phyloP scores from a whole-genome alignment of 2,329 filamentous ascomycete species.

The Fusarium lateritium region DNA sequence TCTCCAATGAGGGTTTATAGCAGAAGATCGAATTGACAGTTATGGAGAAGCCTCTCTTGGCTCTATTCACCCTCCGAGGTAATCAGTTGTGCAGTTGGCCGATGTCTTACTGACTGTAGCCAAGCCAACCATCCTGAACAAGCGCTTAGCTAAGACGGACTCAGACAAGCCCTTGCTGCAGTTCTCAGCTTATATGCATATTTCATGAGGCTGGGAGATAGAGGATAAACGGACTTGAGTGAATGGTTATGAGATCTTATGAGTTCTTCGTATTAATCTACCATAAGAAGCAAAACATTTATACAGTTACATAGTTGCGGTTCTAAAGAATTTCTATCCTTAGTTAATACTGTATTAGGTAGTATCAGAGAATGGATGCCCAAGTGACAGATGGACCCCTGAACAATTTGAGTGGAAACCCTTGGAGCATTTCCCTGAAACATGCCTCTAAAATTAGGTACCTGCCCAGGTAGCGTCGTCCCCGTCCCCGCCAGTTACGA shows the following conservation, averaged over 20 bases:
- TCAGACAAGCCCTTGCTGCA: slow-evolving; percentile 2
- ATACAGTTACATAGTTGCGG: too few relatives aligned
- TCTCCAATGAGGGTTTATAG: too few relatives aligned
- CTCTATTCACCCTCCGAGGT: too few relatives aligned
- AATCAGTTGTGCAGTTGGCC: too few relatives aligned
- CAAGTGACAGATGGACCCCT: slow-evolving; percentile 25
- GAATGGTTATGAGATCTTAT: neutral
- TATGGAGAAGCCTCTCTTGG: too few relatives aligned
- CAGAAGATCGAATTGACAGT: too few relatives aligned
- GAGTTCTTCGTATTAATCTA: too few relatives aligned
- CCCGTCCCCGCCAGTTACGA: slow-evolving; percentile 34
- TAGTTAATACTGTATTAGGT: neutral
- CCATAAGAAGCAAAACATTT: too few relatives aligned
- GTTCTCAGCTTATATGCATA: neutral
- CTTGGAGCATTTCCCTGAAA: slow-evolving; percentile 39
- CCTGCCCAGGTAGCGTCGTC: neutral
- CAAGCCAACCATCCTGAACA: slow-evolving; percentile 5
- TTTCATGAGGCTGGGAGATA: neutral
- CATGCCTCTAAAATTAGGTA: slow-evolving; percentile 42
- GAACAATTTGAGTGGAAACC: slow-evolving; percentile 14
- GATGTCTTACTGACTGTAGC: neutral
- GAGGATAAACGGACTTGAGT: neutral
- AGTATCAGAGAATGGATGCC: slow-evolving; percentile 4
- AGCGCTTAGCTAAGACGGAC: slow-evolving; percentile 30
- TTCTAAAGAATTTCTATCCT: neutral